Conservation (phyloP, 2,329 filamentous ascomycete species). For the Diatrype stigma region DNA sequence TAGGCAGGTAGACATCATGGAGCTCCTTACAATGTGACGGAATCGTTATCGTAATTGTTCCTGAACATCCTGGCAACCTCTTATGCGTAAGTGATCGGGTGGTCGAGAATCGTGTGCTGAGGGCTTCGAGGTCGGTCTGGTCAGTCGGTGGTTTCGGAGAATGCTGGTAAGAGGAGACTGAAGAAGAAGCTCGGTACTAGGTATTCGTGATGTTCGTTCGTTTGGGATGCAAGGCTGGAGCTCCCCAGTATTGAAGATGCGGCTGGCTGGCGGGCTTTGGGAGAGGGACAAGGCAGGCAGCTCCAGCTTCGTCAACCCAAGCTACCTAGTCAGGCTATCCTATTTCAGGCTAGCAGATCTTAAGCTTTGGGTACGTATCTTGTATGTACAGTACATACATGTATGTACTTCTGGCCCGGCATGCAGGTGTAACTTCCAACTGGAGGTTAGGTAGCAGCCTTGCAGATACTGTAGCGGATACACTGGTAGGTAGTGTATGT, state of each 20-base stretch:
- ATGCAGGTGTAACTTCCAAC: neutral
- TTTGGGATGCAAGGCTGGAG: neutral
- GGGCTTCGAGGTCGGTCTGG: neutral
- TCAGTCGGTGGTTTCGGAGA: neutral
- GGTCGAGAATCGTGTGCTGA: constrained; percentile 2
- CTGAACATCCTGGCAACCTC: constrained; percentile 73
- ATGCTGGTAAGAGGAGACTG: neutral
- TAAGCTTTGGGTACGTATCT: neutral
- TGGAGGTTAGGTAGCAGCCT: neutral
- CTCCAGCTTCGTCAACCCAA: constrained; percentile 8
- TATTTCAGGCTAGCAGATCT: neutral
- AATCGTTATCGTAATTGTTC: constrained; percentile 99
- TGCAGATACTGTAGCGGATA: neutral
- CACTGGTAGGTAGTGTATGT: neutral
- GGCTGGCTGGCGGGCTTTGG: neutral
- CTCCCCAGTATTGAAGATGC: neutral
- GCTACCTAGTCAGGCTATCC: neutral
- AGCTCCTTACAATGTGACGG: constrained; percentile 85
- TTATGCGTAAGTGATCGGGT: constrained; percentile 1
- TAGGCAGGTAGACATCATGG: constrained; percentile 6
- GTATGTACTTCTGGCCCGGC: neutral
- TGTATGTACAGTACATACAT: neutral
- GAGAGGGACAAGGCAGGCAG: constrained; percentile 3
- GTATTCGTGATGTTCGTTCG: neutral
- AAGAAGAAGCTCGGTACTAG: neutral